phyloP scores from a whole-genome alignment of 2,329 filamentous ascomycete genomes.

The Fusarium tanahbumbuense region DNA sequence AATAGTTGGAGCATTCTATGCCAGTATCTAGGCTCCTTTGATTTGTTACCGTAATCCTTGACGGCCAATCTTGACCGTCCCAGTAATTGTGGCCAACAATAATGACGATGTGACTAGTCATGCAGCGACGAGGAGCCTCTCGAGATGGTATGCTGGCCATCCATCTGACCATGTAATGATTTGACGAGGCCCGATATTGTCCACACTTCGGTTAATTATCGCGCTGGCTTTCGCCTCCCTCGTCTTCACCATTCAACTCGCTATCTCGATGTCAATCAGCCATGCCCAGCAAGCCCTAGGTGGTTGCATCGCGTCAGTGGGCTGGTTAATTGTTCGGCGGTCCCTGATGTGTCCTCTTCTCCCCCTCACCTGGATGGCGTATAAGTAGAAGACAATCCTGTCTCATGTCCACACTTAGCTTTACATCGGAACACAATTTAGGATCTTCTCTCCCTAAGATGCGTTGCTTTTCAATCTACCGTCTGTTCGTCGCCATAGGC shows the following conservation, averaged over 20 bases:
- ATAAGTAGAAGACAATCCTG: neutral
- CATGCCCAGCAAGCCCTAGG: neutral
- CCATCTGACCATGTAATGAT: neutral
- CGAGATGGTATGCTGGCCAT: neutral
- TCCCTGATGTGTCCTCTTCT: neutral
- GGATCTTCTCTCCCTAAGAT: neutral
- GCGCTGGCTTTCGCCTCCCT: neutral
- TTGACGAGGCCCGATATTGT: neutral
- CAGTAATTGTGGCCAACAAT: neutral
- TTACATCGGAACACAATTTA: neutral
- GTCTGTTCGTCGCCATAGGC: neutral
- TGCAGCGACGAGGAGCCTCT: neutral
- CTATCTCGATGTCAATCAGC: neutral
- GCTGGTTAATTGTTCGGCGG: rapidly evolving
- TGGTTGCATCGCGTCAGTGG: rapidly evolving
- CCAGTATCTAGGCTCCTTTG: neutral
- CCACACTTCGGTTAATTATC: neutral
- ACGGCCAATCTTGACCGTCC: neutral
- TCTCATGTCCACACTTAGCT: neutral
- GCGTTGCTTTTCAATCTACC: neutral
- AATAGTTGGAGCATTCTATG: neutral
- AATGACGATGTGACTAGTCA: neutral
- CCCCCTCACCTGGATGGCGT: neutral
- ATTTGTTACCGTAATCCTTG: neutral
- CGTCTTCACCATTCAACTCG: neutral